A percentile compares a stretch with the other conserved stretches of the same genome.
These are phyloP conservation scores for Bocquillonia castaneifolia DNA, from an alignment of 441 rosid genomes.

Conservation along the genomic window DNA sequence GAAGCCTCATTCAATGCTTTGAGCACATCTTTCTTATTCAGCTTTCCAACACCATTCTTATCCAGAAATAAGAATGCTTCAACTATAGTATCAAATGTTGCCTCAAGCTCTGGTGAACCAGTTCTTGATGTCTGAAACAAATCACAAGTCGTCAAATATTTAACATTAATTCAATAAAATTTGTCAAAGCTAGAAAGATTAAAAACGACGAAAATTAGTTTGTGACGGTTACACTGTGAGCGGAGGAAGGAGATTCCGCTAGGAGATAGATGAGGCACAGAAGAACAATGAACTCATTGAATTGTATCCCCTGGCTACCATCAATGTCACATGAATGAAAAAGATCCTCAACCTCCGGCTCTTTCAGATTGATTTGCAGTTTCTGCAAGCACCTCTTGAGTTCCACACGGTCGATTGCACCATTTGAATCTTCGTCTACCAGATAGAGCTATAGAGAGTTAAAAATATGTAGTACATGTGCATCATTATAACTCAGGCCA, in stretches of 20 bases:
- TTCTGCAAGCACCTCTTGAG: constrained; percentile 57
- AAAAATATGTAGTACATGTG: constrained; percentile 2
- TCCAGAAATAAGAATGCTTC: constrained; percentile 77
- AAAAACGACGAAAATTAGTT: constrained; percentile 15
- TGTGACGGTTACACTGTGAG: constrained; percentile 25
- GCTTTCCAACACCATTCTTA: constrained; percentile 65
- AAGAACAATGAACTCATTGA: constrained; percentile 74
- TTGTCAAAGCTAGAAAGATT: not conserved
- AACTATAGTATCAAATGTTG: constrained; percentile 59
- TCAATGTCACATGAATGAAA: constrained; percentile 73
- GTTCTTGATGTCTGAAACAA: constrained; percentile 35
- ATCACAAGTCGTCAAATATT: constrained; percentile 17
- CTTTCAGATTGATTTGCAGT: constrained; percentile 44
- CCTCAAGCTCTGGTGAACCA: constrained; percentile 48
- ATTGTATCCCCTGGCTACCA: constrained; percentile 67
- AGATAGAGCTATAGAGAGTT: constrained; percentile 20
- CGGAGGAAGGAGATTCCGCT: constrained; percentile 41
- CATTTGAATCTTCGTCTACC: constrained; percentile 57
- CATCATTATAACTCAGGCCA: not conserved
- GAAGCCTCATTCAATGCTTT: constrained; percentile 59
- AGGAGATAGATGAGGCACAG: constrained; percentile 69
- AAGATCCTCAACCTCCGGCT: constrained; percentile 61
- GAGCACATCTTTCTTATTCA: constrained; percentile 59
- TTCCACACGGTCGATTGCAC: constrained; percentile 57
- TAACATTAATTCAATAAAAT: not conserved